phyloP scores from a whole-genome alignment of 1,139 yeast species.

The Sugiyamaella neomexicana region DNA sequence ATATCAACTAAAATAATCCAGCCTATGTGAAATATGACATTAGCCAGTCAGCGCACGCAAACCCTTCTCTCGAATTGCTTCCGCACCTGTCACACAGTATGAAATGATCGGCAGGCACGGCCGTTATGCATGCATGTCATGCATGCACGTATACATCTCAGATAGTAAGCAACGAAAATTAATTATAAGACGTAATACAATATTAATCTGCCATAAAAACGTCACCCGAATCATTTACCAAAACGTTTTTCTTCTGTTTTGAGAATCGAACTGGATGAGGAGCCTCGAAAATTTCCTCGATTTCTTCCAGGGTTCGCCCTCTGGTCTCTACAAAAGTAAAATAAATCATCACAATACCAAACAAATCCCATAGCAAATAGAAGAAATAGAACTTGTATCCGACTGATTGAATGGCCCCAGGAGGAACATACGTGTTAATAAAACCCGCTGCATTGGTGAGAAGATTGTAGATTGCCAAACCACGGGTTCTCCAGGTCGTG shows the following conservation, averaged over 20 bases:
- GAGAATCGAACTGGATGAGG: constrained; percentile 20
- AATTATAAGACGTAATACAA: not conserved
- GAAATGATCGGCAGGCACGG: too few species aligned
- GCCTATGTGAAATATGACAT: too few species aligned
- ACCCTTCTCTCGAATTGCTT: too few species aligned
- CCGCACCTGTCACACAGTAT: too few species aligned
- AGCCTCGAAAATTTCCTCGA: constrained; percentile 19
- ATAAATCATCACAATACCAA: constrained; percentile 20
- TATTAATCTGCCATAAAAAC: constrained; percentile 18
- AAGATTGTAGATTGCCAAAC: constrained; percentile 18
- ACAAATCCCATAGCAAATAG: constrained; percentile 19
- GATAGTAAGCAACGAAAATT: not conserved
- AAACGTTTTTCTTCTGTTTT: constrained; percentile 16
- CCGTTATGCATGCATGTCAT: not conserved
- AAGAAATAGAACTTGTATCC: constrained; percentile 21
- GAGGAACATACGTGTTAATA: constrained; percentile 19
- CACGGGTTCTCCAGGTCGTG: constrained; percentile 15
- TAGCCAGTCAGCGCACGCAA: too few species aligned
- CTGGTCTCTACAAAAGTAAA: constrained; percentile 21
- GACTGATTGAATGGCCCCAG: constrained; percentile 20
- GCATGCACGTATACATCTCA: not conserved
- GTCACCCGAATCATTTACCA: constrained; percentile 14
- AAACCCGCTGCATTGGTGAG: constrained; percentile 15
- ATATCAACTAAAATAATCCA: too few species aligned
- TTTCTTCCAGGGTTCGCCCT: constrained; percentile 21